Percentiles rank a stretch among this genome's conserved stretches.
These are phyloP conservation scores for Tolypocladium nubicola DNA, from an alignment of 2,329 filamentous ascomycete species.

Conservation along the genomic window DNA sequence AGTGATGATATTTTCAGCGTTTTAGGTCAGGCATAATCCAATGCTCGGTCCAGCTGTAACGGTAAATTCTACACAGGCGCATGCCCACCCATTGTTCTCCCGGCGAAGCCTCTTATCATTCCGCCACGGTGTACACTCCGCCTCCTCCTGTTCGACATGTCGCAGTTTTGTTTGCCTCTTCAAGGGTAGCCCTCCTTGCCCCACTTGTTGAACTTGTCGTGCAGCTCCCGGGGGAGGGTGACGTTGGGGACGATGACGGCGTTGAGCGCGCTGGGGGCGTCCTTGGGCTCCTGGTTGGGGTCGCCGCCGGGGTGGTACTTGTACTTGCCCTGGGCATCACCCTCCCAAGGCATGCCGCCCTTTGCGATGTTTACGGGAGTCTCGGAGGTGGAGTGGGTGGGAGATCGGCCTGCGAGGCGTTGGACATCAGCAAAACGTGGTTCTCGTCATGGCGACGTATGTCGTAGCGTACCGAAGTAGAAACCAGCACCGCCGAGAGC, in stretches of 20 bases:
- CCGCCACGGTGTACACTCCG: not conserved
- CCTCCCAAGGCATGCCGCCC: slow-evolving; percentile 87
- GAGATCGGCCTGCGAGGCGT: slow-evolving; percentile 54
- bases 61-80: not conserved
- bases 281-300: slow-evolving; percentile 60
- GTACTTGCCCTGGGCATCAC: slow-evolving; percentile 54
- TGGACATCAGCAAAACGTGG: not conserved
- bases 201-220: slow-evolving; percentile 99
- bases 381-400: slow-evolving; percentile 79
- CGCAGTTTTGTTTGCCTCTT: slow-evolving; percentile 11
- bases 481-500: slow-evolving; percentile 82
- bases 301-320: slow-evolving; percentile 83
- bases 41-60: slow-evolving; percentile 6
- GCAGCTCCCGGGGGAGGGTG: slow-evolving; percentile 81
- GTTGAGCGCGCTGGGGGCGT: slow-evolving; percentile 92
- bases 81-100: not conserved
- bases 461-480: slow-evolving; percentile 44
- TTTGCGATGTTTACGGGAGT: slow-evolving; percentile 61
- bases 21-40: slow-evolving; percentile 13
- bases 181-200: slow-evolving; percentile 86
- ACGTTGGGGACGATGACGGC: slow-evolving; percentile 90
- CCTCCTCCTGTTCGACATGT: not conserved
- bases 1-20: slow-evolving; percentile 5
- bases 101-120: not conserved
- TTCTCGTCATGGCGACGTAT: not conserved